Evolutionary conservation across 352 stramenopile genomes (phyloP).

Genomic region (Pythium utonaiense): DNA sequence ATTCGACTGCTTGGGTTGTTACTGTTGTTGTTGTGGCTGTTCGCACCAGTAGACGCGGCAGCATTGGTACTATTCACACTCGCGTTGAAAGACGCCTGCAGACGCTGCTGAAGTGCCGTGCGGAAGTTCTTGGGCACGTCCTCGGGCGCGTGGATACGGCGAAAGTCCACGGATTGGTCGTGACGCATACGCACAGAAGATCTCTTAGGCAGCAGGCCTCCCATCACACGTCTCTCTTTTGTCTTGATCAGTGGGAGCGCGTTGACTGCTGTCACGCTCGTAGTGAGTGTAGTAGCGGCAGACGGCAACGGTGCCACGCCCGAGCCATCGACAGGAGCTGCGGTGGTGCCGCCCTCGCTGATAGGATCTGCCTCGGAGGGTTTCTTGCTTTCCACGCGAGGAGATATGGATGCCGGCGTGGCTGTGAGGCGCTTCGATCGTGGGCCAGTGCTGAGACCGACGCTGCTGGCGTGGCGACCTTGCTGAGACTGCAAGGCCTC

Average conservation of each 20-base stretch:
- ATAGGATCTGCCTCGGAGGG: neutral
- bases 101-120: conserved; percentile 43
- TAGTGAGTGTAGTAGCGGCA: conserved; percentile 22
- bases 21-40: conserved; percentile 8
- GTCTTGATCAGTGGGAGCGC: conserved; percentile 51
- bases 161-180: conserved; percentile 62
- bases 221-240: conserved; percentile 58
- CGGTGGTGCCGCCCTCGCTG: neutral
- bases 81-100: conserved; percentile 8
- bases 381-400: neutral
- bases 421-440: conserved; percentile 10
- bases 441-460: neutral
- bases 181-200: conserved; percentile 58
- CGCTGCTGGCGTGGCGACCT: neutral
- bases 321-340: neutral
- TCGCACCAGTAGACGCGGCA: neutral
- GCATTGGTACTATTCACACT: neutral
- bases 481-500: neutral
- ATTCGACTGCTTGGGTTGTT: neutral
- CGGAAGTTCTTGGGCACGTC: conserved; percentile 75
- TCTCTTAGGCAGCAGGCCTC: conserved; percentile 60
- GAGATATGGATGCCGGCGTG: neutral
- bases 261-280: conserved; percentile 36
- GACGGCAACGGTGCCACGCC: neutral
- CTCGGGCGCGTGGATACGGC: conserved; percentile 64